Evolutionary conservation across 2,329 filamentous ascomycete species (phyloP), one percentile per base, ranked within the genome.

Genomic region (Colletotrichum tamarilloi): DNA sequence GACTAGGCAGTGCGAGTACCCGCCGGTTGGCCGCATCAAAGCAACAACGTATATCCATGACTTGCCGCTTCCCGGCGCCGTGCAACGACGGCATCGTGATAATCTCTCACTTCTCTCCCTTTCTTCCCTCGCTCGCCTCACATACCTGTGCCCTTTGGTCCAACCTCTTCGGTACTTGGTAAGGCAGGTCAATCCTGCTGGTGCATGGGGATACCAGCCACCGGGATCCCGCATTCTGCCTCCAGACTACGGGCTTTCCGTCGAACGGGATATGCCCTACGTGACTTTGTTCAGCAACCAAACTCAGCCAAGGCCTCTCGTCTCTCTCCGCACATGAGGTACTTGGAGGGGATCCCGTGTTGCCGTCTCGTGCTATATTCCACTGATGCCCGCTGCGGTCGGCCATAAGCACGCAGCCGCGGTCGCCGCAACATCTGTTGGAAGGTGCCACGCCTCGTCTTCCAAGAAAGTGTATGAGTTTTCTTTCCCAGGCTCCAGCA

Each of bases 81-180:
- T 63, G 52, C 52, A 30, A 63, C 65, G 26, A 14, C 65, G 65
- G 58, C 58, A 63, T 68, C 53, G 64, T 68, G 52, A 69, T 60
- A 58, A 46, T 42, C 53, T 60, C 55, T 42, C 16, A 16, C 38
- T 16, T 19, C 16, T 42, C 38, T 19, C 16, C 38, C 38, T 4
- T 42, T 24, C 30, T 42, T 42, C 35, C 35, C 46, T 56, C 56
- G 42, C 42, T 60, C 24, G 22, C 53, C 53, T 56, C 11, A 26
- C 26, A 14, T 6, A 56, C 5, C 24, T 26, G 11, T 4, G 14
- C 42, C 42, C 8, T 22, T 49, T 49, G 19, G 42, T 22, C 42
- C 42, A 49, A 49, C 19, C 42, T n/a, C 42, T 8, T 19, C 16
- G 16, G 38, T 42, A 42, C 38, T 42, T 42, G 38, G 19, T 49